phyloP scores from a whole-genome alignment of 2,329 filamentous ascomycete genomes.

The Ilyonectria robusta region DNA sequence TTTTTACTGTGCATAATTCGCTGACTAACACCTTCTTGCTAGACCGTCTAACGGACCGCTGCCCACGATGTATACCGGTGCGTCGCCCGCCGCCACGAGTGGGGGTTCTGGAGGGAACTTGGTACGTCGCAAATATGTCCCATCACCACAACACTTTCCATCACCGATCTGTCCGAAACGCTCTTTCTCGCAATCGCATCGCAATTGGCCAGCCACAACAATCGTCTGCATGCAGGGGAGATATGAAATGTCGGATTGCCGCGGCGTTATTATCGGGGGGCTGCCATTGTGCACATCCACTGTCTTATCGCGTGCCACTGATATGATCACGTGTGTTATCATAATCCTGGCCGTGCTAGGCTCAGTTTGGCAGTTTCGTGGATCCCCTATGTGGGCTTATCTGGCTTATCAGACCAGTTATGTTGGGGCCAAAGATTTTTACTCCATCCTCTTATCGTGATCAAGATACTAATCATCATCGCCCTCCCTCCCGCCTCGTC shows the following conservation, averaged over 20 bases:
- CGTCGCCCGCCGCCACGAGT: conserved; percentile 58
- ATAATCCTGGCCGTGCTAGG: conserved; percentile 40
- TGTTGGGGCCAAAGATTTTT: conserved; percentile 52
- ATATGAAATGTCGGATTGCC: conserved; percentile 12
- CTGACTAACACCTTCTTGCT: conserved; percentile 35
- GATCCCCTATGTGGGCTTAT: conserved; percentile 46
- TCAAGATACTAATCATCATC: conserved; percentile 55
- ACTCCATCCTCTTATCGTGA: conserved; percentile 57
- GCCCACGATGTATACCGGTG: conserved; percentile 47
- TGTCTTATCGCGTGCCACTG: conserved; percentile 41
- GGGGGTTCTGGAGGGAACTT: conserved; percentile 57
- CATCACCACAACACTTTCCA: conserved; percentile 20
- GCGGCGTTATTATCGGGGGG: conserved; percentile 28
- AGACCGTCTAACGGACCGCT: conserved; percentile 42
- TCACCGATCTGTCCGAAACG: conserved; percentile 26
- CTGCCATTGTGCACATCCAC: conserved; percentile 21
- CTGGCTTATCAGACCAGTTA: conserved; percentile 55
- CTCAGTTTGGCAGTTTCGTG: conserved; percentile 36
- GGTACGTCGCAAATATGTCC: conserved; percentile 51
- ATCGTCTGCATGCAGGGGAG: conserved; percentile 20
- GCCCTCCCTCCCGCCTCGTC: conserved; percentile 46
- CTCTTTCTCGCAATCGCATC: conserved; percentile 17
- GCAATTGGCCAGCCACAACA: conserved; percentile 18
- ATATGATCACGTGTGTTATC: conserved; percentile 52
- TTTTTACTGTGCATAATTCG: conserved; percentile 21